Evolutionary conservation across 2,329 filamentous ascomycete species (phyloP).

Genomic region (Hymenoscyphus scutula): DNA sequence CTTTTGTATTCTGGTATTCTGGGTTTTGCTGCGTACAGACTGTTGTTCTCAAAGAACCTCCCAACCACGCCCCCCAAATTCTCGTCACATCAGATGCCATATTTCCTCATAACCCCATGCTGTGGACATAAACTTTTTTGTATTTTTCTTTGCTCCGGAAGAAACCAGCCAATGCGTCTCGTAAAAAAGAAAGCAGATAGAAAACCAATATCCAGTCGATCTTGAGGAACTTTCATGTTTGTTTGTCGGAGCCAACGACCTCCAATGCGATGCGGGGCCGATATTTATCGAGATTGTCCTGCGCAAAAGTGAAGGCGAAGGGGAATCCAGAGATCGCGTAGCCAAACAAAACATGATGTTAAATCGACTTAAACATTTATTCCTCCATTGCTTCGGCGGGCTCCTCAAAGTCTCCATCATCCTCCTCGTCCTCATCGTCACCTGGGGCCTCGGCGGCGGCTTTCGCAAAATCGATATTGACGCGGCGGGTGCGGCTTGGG

Average conservation of each 20-base stretch:
- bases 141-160: background rate
- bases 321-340: constrained; percentile 5
- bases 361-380: constrained; percentile 20
- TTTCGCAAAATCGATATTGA: constrained; percentile 89
- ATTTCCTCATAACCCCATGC: constrained; percentile 20
- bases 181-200: constrained; percentile 12
- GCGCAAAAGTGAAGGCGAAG: constrained; percentile 4
- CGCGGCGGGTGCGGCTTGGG: constrained; percentile 79
- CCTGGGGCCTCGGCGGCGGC: constrained; percentile 75
- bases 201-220: constrained; percentile 20
- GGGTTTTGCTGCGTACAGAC: background rate
- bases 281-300: constrained; percentile 13
- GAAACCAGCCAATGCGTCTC: constrained; percentile 8
- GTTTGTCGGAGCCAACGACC: constrained; percentile 15
- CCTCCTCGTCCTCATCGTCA: constrained; percentile 80
- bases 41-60: constrained; percentile 6
- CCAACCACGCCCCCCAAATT: constrained; percentile 10
- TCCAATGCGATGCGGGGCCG: constrained; percentile 9
- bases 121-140: constrained; percentile 8
- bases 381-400: constrained; percentile 69
- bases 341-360: constrained; percentile 16
- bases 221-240: constrained; percentile 6
- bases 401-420: constrained; percentile 59
- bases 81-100: constrained; percentile 30
- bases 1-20: background rate